phyloP scores from a whole-genome alignment of 116 monocot species.

The Papilionanthe hybrid region DNA sequence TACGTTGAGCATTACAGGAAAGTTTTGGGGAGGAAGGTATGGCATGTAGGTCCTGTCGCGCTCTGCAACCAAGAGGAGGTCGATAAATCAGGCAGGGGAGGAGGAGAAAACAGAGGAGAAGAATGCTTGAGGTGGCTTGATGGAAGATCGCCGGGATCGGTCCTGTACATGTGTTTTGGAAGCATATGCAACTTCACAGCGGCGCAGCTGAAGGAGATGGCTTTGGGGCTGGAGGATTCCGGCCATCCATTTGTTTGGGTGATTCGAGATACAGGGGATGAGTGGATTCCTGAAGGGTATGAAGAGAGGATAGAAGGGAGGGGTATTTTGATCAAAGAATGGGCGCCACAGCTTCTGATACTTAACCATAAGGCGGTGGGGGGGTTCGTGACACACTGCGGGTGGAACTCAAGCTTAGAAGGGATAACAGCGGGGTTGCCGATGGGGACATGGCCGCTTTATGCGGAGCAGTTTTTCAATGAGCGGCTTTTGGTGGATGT shows the following conservation, averaged over 20 bases:
- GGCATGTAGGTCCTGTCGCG: constrained; percentile 16
- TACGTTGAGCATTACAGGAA: constrained; percentile 4
- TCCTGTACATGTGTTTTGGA: constrained; percentile 10
- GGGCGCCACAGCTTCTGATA: constrained; percentile 13
- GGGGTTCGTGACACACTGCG: constrained; percentile 9
- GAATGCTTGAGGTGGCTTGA: constrained; percentile 9
- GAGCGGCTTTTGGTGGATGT: constrained; percentile 12
- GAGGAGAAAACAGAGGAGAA: background rate
- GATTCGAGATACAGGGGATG: background rate
- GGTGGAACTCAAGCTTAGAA: constrained; percentile 14
- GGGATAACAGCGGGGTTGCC: constrained; percentile 5
- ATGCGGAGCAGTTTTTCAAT: constrained; percentile 11
- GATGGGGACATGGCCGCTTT: constrained; percentile 4
- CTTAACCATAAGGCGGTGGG: constrained; percentile 3
- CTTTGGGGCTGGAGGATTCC: constrained; percentile 2
- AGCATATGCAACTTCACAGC: background rate
- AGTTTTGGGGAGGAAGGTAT: background rate
- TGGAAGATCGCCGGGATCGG: background rate
- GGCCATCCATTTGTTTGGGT: constrained; percentile 13
- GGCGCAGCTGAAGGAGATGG: background rate
- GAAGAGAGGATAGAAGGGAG: constrained; percentile 11
- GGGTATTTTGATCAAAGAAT: constrained; percentile 2
- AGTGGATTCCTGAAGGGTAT: background rate
- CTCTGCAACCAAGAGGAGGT: background rate
- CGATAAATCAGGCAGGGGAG: background rate